Evolutionary conservation across 768 basidiomycete species (phyloP).

Genomic region (Pleurotus djamor): DNA sequence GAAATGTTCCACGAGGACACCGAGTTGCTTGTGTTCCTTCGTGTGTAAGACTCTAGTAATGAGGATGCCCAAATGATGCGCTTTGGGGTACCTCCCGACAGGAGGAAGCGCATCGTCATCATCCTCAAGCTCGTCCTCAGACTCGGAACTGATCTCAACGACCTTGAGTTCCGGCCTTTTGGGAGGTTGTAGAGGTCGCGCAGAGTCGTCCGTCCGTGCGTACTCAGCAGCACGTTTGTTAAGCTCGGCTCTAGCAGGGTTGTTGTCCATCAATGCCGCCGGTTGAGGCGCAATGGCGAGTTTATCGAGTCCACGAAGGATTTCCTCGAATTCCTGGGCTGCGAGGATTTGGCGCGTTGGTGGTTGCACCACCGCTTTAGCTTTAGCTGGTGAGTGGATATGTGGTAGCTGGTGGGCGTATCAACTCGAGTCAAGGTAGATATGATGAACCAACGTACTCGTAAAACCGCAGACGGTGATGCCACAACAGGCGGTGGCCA

Average conservation of each 20-base stretch:
- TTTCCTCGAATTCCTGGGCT: conserved; percentile 48
- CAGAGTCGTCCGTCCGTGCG: conserved; percentile 19
- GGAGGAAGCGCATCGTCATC: conserved; percentile 9
- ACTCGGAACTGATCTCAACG: conserved; percentile 48
- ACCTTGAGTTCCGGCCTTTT: conserved; percentile 21
- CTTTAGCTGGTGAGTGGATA: not conserved
- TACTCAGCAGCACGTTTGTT: conserved; percentile 15
- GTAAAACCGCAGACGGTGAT: conserved; percentile 18
- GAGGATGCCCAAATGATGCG: conserved; percentile 47
- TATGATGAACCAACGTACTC: not conserved
- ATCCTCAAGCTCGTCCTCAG: conserved; percentile 17
- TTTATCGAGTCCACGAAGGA: conserved; percentile 59
- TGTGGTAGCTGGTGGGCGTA: not conserved
- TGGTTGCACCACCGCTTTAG: not conserved
- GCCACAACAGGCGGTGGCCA: conserved; percentile 61
- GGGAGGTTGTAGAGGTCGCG: not conserved
- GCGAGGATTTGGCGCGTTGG: conserved; percentile 28
- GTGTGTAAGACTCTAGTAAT: conserved; percentile 39
- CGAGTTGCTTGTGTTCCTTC: conserved; percentile 53
- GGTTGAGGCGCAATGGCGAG: conserved; percentile 26
- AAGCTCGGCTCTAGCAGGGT: not conserved
- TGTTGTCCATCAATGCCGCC: not conserved
- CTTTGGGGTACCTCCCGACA: conserved; percentile 35
- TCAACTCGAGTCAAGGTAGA: not conserved
- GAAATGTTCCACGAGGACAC: conserved; percentile 57